Evolutionary conservation across 2,329 filamentous ascomycete genomes (phyloP), one percentile per base, ranked within the genome.

Genomic region (Clarireedia homoeocarpa): DNA sequence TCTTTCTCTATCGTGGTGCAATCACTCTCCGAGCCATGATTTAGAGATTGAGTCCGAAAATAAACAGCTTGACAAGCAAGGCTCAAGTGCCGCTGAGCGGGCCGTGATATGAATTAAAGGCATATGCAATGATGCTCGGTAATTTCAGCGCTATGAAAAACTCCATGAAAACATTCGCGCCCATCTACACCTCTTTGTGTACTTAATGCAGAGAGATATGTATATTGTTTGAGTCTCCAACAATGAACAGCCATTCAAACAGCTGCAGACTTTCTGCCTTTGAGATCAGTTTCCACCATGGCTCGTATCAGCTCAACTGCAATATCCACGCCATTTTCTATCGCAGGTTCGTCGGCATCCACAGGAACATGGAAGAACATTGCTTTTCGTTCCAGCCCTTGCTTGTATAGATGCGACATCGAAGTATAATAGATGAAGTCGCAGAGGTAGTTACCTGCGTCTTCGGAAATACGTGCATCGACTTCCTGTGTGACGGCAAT

Each of bases 341-440:
- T 64, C 15, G 71, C 71, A 20, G 72, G 71, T 38, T 80, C 73
- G 23, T 80, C 76, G 7, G 77, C 74, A 26, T 80, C 76, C 6
- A 80, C 76, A 0, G 88, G 88, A 1, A 91, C 86, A 69, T 91
- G 88, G 52, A 91, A 71, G 68, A 91, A 91, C 2, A 85, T 70
- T 5, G 87, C 82, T 56, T 78, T 78, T 55, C 72, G 72, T 20
- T 72, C 71, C 58, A 75, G 67, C 46, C 73, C 65, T 48, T 73
- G 69, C 66, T 77, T 78, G 63, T 72, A 74, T 38, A 83, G 71
- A 57, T 83, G 73, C 20, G 85, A 76, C 62, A 90, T 69, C 59
- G 83, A 87, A 6, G 81, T 83, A 70, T 83, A 90, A 70, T 86
- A 89, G 62, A 87, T 89, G 66, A 88, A 91, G 67, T 91, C 88